Conservation (phyloP, 2,329 filamentous ascomycete species). For the Penicillium hordei region DNA sequence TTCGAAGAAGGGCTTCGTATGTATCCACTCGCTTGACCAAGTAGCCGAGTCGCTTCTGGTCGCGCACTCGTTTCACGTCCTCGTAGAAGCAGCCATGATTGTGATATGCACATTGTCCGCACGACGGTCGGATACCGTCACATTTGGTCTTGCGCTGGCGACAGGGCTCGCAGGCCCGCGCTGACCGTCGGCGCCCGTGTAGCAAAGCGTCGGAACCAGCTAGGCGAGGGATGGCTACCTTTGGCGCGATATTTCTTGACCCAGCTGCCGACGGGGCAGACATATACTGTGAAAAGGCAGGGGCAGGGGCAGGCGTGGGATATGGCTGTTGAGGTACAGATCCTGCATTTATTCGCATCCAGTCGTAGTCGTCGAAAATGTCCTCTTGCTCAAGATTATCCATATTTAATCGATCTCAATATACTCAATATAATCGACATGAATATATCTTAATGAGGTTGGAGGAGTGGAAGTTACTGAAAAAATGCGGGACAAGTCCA, state of each 20-base stretch:
- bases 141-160: slow-evolving; percentile 39
- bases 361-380: background rate
- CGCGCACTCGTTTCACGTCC: slow-evolving; percentile 38
- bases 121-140: slow-evolving; percentile 31
- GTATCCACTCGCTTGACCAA: slow-evolving; percentile 26
- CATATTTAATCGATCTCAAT: background rate
- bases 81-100: slow-evolving; percentile 30
- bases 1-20: slow-evolving; percentile 31
- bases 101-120: slow-evolving; percentile 31
- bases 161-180: slow-evolving; percentile 38
- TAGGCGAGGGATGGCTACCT: slow-evolving; percentile 34
- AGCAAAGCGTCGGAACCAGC: slow-evolving; percentile 16
- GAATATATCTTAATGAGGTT: background rate
- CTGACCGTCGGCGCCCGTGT: slow-evolving; percentile 30
- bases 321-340: background rate
- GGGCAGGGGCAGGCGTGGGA: too few species aligned
- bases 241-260: slow-evolving; percentile 9
- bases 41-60: slow-evolving; percentile 34
- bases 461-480: background rate
- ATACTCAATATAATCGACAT: background rate
- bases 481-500: background rate
- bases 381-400: background rate
- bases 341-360: background rate
- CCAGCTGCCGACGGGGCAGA: background rate
- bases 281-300: too few species aligned